Evolutionary conservation across 1,284 basidiomycete genomes (phyloP).

Genomic region (Microbotryomycetes sp.): DNA sequence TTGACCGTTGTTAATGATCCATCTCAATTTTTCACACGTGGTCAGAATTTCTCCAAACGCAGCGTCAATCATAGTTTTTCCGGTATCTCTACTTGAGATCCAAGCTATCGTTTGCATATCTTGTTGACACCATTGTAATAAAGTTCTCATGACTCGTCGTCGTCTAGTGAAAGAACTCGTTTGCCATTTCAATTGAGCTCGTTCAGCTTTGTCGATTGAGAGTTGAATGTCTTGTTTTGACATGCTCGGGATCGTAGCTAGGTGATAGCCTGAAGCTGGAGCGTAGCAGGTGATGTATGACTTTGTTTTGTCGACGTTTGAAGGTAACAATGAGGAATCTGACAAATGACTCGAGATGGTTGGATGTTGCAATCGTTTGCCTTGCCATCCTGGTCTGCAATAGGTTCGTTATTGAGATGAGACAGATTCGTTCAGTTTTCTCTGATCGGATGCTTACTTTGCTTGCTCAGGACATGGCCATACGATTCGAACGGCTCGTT

Average conservation of each 20-base stretch:
- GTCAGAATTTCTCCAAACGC: conserved; percentile 82
- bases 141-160: conserved; percentile 68
- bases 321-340: conserved; percentile 11
- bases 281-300: conserved; percentile 82
- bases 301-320: not conserved
- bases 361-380: conserved; percentile 4
- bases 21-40: conserved; percentile 66
- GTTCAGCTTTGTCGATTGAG: conserved; percentile 62
- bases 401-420: too few species aligned
- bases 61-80: conserved; percentile 90
- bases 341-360: conserved; percentile 13
- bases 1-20: conserved; percentile 77
- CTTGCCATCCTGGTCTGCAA: not conserved
- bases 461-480: not conserved
- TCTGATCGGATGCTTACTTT: too few species aligned
- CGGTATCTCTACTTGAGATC: conserved; percentile 89
- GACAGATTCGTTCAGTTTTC: too few species aligned
- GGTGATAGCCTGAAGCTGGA: conserved; percentile 75
- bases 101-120: conserved; percentile 78
- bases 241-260: conserved; percentile 63
- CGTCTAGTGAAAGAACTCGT: conserved; percentile 68
- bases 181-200: conserved; percentile 66
- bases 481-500: not conserved
- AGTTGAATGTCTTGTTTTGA: conserved; percentile 57
- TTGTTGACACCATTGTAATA: conserved; percentile 83